Percentiles rank a stretch among this genome's conserved stretches.
Conservation (phyloP, 1,284 basidiomycete genomes). For the Ceratobasidium sp. region DNA sequence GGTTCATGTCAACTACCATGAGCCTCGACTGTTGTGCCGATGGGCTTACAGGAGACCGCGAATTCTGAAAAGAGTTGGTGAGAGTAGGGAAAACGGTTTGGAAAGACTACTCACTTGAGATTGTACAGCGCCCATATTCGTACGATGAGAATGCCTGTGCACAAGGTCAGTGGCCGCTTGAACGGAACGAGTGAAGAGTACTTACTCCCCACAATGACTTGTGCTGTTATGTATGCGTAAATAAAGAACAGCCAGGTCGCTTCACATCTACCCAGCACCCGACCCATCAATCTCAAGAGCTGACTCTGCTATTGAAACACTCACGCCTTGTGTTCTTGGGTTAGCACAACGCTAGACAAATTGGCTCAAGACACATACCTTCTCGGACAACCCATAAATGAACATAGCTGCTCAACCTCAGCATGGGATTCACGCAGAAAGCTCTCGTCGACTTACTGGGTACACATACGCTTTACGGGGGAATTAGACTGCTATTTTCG, state of each 20-base stretch:
- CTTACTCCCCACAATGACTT: too few relatives aligned
- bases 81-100: too few relatives aligned
- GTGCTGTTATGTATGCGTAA: too few relatives aligned
- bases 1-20: too few relatives aligned
- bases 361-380: constrained; percentile 12
- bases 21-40: too few relatives aligned
- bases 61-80: background rate
- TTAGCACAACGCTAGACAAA: background rate
- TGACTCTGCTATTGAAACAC: background rate
- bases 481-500: background rate
- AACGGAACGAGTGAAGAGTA: too few relatives aligned
- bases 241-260: background rate
- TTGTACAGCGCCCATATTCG: too few relatives aligned
- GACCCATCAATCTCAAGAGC: background rate
- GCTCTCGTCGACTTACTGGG: background rate
- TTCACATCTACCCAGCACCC: background rate
- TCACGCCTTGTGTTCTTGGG: background rate
- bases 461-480: background rate
- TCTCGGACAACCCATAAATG: constrained; percentile 10
- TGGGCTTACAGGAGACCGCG: too few relatives aligned
- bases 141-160: too few relatives aligned
- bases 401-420: background rate
- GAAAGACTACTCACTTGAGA: too few relatives aligned
- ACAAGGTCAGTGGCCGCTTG: background rate
- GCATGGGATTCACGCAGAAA: background rate